Conservation (phyloP, 164 flowering plant species). For the Echeveria elegans region DNA sequence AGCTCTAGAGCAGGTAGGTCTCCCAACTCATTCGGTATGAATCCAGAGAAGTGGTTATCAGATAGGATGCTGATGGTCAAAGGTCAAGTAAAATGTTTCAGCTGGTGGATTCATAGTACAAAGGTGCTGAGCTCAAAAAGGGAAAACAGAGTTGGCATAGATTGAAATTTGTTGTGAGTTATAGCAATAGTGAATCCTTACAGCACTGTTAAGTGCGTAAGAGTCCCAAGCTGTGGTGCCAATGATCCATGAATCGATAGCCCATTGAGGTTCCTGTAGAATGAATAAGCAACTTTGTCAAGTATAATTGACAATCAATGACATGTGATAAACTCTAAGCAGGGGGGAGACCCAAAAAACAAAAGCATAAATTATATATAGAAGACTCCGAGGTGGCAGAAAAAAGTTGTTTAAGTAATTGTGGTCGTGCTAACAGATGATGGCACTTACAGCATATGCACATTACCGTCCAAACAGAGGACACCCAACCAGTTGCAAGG, state of each 20-base stretch:
- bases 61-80: constrained; percentile 40
- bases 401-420: neutral
- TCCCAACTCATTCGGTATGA: constrained; percentile 68
- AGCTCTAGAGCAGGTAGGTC: constrained; percentile 43
- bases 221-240: constrained; percentile 65
- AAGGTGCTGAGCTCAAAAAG: neutral
- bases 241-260: constrained; percentile 51
- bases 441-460: constrained; percentile 61
- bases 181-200: constrained; percentile 27
- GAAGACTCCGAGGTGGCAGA: neutral
- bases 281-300: neutral
- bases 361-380: neutral
- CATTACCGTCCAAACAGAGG: constrained; percentile 48
- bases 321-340: neutral
- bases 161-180: neutral
- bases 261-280: constrained; percentile 47
- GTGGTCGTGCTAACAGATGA: neutral
- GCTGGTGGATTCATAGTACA: neutral
- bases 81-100: neutral
- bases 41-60: constrained; percentile 59
- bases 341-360: neutral
- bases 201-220: constrained; percentile 55
- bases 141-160: neutral
- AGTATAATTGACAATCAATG: neutral
- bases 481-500: constrained; percentile 82